phyloP scores from a whole-genome alignment of 2,329 filamentous ascomycete species.

The Madurella mycetomatis region DNA sequence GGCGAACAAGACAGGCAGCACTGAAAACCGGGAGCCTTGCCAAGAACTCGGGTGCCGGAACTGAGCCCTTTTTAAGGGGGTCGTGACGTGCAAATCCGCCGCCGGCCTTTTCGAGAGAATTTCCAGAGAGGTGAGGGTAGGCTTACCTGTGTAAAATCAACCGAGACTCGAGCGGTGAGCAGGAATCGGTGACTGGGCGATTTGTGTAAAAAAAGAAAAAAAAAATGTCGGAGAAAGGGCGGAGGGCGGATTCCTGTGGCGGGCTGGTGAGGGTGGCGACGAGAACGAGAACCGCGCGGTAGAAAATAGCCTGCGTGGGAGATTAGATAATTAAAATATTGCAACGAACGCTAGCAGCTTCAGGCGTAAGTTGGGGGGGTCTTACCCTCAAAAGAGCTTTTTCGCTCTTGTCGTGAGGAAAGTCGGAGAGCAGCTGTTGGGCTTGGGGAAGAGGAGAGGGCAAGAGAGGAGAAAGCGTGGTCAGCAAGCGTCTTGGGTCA shows the following conservation, averaged over 20 bases:
- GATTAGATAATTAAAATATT: conserved; percentile 8
- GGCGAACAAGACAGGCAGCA: conserved; percentile 1
- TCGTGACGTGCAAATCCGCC: background rate
- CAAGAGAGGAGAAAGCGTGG: conserved; percentile 14
- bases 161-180: background rate
- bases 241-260: conserved; percentile 8
- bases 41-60: conserved; percentile 5
- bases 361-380: background rate
- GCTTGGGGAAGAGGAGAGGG: conserved; percentile 12
- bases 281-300: conserved; percentile 6
- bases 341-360: background rate
- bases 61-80: conserved; percentile 8
- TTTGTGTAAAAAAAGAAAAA: too few relatives aligned
- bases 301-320: conserved; percentile 2
- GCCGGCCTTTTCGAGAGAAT: background rate
- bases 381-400: conserved; percentile 18
- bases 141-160: background rate
- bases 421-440: conserved; percentile 9
- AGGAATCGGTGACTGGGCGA: background rate
- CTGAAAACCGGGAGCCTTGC: background rate
- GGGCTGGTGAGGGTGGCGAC: conserved; percentile 12
- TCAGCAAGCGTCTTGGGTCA: conserved; percentile 13
- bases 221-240: conserved; percentile 1
- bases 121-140: too few relatives aligned
- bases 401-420: conserved; percentile 13